Evolutionary conservation across 371 early-diverging fungal species (phyloP), one percentile per base, ranked within the genome.

Genomic region (Thermomucor indicae-seudaticae): DNA sequence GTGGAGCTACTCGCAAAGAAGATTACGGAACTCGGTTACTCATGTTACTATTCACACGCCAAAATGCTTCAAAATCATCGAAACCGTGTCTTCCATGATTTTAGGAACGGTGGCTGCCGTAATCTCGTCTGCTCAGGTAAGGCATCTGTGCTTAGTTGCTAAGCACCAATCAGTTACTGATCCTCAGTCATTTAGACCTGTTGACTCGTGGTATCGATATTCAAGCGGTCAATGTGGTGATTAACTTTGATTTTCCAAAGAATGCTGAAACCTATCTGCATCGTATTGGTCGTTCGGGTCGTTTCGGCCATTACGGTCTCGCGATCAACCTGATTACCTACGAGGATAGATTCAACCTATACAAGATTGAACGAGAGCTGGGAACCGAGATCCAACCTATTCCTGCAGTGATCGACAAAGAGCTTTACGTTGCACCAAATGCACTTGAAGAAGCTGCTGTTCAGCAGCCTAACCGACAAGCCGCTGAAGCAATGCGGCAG

Each of bases 181-280:
- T 45, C 43, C 29, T 32, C 51, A n/a, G 61, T 24, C 66, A 50
- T 49, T 40, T 48, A 61, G 98, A 99, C 79, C 75, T 99, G 49
- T 73, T 98, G 52, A 96, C 99, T 3, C 88, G 99, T 59, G 99
- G 99, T 76, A 98, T 99, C 60, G 99, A 99, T 77, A 98, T 98
- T 62, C 97, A 97, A 70, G 95, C 93, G 20, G 97, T 99, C 41
- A 98, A 99, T 75, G 94, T 98, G 10, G 99, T 99, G 41, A 98
- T 99, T 79, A 99, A 99, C 84, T 99, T 97, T 86, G 99, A 99
- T 73, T 95, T 99, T 66, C 99, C 99, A 50, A 92, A 94, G 71
- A 96, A 93, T 53, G 91, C 99, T 23, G 99, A 99, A 67, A 97
- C 98, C 3, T 99, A 99, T 66, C 80, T 99, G 31, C 99, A 99